Evolutionary conservation across 257 asterid species (phyloP).

Genomic region (Phtheirospermum japonicum): DNA sequence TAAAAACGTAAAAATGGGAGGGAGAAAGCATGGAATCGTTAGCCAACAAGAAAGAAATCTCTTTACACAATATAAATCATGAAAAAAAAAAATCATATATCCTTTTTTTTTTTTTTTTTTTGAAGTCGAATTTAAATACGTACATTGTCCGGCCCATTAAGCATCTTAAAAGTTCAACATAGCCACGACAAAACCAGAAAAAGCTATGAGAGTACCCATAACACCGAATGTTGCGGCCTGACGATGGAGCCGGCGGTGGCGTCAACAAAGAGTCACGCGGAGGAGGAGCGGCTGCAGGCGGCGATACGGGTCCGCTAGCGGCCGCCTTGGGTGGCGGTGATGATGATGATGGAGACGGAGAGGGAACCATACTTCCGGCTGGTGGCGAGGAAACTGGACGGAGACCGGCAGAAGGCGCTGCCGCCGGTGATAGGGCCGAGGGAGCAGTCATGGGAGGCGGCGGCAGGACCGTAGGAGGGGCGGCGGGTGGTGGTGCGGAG

Average conservation of each 20-base stretch:
- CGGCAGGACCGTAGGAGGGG: slow-evolving; percentile 24
- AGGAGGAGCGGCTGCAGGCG: slow-evolving; percentile 34
- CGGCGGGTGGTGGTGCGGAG: slow-evolving; percentile 30
- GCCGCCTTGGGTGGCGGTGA: slow-evolving; percentile 28
- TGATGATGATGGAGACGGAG: neutral
- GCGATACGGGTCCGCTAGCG: slow-evolving; percentile 27
- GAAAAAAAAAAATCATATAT: too few relatives aligned
- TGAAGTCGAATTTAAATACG: too few relatives aligned
- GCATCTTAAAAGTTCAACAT: slow-evolving; percentile 11
- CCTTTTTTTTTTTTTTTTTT: too few relatives aligned
- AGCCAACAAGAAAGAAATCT: too few relatives aligned
- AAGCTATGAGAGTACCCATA: slow-evolving; percentile 18
- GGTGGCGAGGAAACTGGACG: slow-evolving; percentile 25
- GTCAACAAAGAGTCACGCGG: slow-evolving; percentile 22
- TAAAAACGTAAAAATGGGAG: too few relatives aligned
- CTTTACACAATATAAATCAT: too few relatives aligned
- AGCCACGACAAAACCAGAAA: slow-evolving; percentile 7
- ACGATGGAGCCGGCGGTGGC: slow-evolving; percentile 38
- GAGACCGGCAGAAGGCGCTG: slow-evolving; percentile 29
- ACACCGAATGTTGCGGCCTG: slow-evolving; percentile 44
- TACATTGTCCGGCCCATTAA: neutral
- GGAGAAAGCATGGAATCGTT: too few relatives aligned
- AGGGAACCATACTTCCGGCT: neutral
- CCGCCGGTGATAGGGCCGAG: slow-evolving; percentile 20
- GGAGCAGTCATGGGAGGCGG: slow-evolving; percentile 30